phyloP scores from a whole-genome alignment of 192 early-diverging fungal genomes.

The Backusella luteola region DNA sequence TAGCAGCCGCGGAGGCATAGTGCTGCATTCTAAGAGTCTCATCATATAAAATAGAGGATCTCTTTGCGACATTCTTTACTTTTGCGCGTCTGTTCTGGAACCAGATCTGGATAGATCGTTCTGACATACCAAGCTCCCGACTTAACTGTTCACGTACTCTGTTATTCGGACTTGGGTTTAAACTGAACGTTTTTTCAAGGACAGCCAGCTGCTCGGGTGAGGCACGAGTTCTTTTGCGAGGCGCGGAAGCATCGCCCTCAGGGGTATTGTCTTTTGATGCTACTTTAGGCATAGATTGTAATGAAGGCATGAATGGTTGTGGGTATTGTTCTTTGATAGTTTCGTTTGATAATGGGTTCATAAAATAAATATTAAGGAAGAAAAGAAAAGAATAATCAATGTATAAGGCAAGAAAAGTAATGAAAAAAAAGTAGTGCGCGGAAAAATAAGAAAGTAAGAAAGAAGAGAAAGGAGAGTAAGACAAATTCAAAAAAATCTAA shows the following conservation, averaged over 20 bases:
- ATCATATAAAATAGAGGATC: slow-evolving; percentile 27
- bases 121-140: slow-evolving; percentile 65
- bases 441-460: slow-evolving; percentile 1
- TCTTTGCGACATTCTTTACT: slow-evolving; percentile 59
- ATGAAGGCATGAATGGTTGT: neutral
- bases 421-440: neutral
- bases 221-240: slow-evolving; percentile 64
- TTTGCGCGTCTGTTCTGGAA: slow-evolving; percentile 84
- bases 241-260: neutral
- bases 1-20: slow-evolving; percentile 28
- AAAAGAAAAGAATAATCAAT: neutral
- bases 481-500: neutral
- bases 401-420: neutral
- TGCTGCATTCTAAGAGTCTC: slow-evolving; percentile 27
- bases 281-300: slow-evolving; percentile 3
- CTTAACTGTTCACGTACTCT: slow-evolving; percentile 64
- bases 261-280: neutral
- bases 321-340: neutral
- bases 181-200: slow-evolving; percentile 67
- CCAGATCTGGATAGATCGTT: slow-evolving; percentile 82
- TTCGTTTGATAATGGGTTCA: neutral
- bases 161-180: slow-evolving; percentile 67
- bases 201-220: slow-evolving; percentile 63
- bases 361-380: neutral
- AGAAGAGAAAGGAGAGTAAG: slow-evolving; percentile 5